phyloP scores from a whole-genome alignment of 176 grass and related monocot species.

The Oryza longistaminata region DNA sequence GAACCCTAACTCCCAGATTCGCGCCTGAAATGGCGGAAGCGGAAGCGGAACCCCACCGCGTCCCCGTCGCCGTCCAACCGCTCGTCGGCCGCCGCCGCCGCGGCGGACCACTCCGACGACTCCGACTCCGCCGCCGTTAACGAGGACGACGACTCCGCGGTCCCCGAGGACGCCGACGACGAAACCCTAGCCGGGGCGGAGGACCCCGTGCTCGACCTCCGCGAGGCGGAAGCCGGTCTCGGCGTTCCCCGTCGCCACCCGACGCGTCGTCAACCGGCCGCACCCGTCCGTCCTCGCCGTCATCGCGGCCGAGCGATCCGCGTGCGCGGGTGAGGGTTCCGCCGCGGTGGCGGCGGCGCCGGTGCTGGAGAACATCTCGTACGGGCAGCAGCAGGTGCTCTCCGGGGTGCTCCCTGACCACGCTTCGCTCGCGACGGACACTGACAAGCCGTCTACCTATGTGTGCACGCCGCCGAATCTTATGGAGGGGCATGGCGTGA shows the following conservation, averaged over 20 bases:
- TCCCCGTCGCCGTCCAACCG: conserved; percentile 42
- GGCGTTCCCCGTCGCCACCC: conserved; percentile 52
- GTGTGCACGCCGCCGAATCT: conserved; percentile 63
- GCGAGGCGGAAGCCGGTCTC: conserved; percentile 63
- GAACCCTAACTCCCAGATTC: conserved; percentile 64
- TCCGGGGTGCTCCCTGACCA: conserved; percentile 71
- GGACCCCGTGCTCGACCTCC: conserved; percentile 59
- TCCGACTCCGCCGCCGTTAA: conserved; percentile 24
- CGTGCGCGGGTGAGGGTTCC: neutral
- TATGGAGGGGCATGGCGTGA: conserved; percentile 80
- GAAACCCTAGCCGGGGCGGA: neutral
- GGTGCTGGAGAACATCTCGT: conserved; percentile 76
- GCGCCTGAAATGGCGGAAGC: conserved; percentile 81
- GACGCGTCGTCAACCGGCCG: conserved; percentile 63
- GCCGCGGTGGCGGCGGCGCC: neutral
- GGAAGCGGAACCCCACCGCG: conserved; percentile 63
- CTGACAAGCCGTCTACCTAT: conserved; percentile 66
- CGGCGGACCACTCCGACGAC: conserved; percentile 22
- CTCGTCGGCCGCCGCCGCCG: conserved; percentile 38
- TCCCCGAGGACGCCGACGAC: neutral
- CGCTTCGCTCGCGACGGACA: conserved; percentile 43
- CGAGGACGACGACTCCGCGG: conserved; percentile 26
- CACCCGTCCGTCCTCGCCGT: conserved; percentile 67
- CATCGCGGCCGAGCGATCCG: conserved; percentile 57
- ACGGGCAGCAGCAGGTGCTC: conserved; percentile 77